A percentile compares a stretch with the other conserved stretches of the same genome.
phyloP scores from a whole-genome alignment of 805 yeast species.

The Candida railenensis region DNA sequence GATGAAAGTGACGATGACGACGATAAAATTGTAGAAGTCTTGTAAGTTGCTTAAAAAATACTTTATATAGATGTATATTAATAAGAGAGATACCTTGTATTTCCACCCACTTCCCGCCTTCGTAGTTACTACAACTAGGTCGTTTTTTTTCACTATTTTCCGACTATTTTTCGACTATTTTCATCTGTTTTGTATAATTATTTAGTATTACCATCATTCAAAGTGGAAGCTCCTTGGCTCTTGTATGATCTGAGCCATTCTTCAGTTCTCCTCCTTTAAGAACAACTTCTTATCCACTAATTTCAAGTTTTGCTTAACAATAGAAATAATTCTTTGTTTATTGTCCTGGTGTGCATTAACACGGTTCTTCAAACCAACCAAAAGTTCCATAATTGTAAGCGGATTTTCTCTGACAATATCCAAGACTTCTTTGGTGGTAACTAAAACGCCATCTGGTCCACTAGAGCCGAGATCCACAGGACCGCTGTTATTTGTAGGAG shows the following conservation, averaged over 20 bases:
- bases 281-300: conserved; percentile 48
- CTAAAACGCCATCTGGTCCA: conserved; percentile 43
- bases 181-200: not conserved
- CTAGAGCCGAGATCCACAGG: conserved; percentile 30
- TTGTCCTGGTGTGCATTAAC: conserved; percentile 65
- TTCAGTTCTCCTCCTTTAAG: conserved; percentile 24
- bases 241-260: too few species aligned
- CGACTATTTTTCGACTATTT: not conserved
- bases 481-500: conserved; percentile 5
- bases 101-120: too few species aligned
- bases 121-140: too few species aligned
- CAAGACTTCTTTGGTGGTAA: conserved; percentile 73
- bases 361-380: conserved; percentile 58
- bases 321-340: conserved; percentile 55
- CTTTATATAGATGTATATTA: not conserved
- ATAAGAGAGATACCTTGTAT: not conserved
- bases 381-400: conserved; percentile 61
- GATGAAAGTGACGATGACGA: conserved; percentile 52
- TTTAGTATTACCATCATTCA: too few species aligned
- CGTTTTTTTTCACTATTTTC: too few species aligned
- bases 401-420: conserved; percentile 57
- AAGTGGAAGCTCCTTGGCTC: too few species aligned
- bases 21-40: conserved; percentile 52
- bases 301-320: conserved; percentile 57
- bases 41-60: too few species aligned